phyloP scores from a whole-genome alignment of 2,329 filamentous ascomycete genomes.

The Pseudogymnoascus sp. region DNA sequence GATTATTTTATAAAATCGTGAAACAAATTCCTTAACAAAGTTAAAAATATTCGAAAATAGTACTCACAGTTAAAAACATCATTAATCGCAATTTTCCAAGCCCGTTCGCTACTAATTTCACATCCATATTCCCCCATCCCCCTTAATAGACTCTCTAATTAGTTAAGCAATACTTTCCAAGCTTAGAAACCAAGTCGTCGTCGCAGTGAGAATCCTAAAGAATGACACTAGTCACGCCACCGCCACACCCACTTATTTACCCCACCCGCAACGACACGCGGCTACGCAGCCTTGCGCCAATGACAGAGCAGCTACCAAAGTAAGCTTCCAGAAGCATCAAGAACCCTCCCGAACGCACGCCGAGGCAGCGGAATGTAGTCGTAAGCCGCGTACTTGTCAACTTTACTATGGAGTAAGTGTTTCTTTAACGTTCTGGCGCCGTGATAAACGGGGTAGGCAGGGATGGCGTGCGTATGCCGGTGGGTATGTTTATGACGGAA shows the following conservation, averaged over 20 bases:
- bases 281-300: conserved; percentile 7
- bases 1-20: too few relatives aligned
- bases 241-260: neutral
- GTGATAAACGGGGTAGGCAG: neutral
- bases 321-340: conserved; percentile 4
- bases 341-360: conserved; percentile 16
- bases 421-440: neutral
- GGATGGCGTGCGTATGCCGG: conserved; percentile 1
- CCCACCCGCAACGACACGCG: conserved; percentile 5
- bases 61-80: neutral
- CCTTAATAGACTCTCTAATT: neutral
- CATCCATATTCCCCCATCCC: neutral
- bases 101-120: neutral
- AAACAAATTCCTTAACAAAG: too few relatives aligned
- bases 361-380: conserved; percentile 17
- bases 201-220: neutral
- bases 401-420: neutral
- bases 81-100: neutral
- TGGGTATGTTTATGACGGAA: neutral
- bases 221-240: neutral
- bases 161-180: neutral
- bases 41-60: too few relatives aligned
- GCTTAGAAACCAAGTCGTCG: neutral
- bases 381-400: neutral
- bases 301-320: neutral